Conservation (phyloP, 2,329 filamentous ascomycete genomes). For the Penicillium occitanis region DNA sequence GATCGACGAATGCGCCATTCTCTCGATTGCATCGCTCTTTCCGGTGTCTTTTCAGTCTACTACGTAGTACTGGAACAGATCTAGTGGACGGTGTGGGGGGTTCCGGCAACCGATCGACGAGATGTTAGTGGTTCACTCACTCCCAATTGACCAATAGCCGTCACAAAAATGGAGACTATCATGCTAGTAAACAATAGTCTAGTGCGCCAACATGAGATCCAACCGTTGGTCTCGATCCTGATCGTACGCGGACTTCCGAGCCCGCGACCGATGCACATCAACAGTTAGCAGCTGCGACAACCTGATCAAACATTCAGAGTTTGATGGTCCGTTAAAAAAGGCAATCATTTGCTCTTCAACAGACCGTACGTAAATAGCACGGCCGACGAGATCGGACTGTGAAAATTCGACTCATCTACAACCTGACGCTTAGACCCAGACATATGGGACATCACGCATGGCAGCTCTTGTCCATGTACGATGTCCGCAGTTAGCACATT, state of each 20-base stretch:
- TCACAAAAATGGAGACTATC: neutral
- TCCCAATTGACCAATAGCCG: neutral
- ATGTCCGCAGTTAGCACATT: neutral
- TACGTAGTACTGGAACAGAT: neutral
- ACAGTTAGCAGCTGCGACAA: neutral
- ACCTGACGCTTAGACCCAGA: neutral
- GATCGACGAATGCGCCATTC: neutral
- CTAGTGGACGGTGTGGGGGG: neutral
- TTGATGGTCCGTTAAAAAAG: neutral
- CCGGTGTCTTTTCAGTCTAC: neutral
- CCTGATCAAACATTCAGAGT: neutral
- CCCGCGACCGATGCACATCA: neutral
- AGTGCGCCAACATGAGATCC: neutral
- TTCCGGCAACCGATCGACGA: neutral
- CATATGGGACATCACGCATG: neutral
- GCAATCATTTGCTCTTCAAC: neutral
- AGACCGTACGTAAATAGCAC: neutral
- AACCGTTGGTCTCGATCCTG: neutral
- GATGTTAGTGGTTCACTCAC: neutral
- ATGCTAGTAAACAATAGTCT: conserved; percentile 1
- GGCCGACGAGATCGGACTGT: neutral
- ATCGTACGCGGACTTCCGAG: neutral
- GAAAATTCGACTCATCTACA: neutral
- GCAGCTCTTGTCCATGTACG: neutral
- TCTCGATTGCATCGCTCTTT: neutral